These are phyloP conservation scores for Hysterium pulicare DNA, from an alignment of 2,329 filamentous ascomycete genomes.

Conservation along the genomic window DNA sequence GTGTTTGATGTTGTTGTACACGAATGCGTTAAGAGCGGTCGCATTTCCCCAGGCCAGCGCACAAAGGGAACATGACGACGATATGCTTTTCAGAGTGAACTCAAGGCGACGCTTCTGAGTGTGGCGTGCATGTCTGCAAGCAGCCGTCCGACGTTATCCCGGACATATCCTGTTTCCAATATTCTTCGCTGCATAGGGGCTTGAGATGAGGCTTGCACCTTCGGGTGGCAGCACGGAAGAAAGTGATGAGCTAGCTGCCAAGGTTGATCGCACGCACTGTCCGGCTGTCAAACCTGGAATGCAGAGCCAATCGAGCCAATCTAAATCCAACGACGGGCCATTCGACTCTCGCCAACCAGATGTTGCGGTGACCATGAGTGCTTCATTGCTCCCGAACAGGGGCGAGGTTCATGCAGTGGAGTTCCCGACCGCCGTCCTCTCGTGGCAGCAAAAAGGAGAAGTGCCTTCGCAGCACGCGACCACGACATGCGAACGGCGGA, in stretches of 20 bases:
- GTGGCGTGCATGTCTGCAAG: constrained; percentile 22
- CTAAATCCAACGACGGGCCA: neutral
- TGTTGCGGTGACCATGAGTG: neutral
- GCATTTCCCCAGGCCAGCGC: constrained; percentile 1
- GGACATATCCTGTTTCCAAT: constrained; percentile 23
- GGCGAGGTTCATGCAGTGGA: neutral
- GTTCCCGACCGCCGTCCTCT: neutral
- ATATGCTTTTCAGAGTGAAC: neutral
- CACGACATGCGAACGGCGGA: constrained; percentile 14
- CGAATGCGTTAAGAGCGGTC: neutral
- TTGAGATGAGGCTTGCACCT: no score
- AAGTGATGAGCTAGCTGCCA: no score
- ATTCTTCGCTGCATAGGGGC: constrained; percentile 20
- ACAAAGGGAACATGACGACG: constrained; percentile 5
- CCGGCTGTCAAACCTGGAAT: constrained; percentile 1
- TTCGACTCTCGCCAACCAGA: neutral
- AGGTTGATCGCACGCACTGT: no score
- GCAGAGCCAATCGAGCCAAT: neutral
- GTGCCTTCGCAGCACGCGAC: constrained; percentile 12
- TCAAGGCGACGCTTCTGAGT: constrained; percentile 7
- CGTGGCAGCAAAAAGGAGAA: constrained; percentile 16
- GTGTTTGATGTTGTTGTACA: constrained; percentile 1
- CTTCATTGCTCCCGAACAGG: neutral
- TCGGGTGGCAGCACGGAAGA: no score
- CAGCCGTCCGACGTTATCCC: constrained; percentile 15